Conservation (phyloP, 257 asterid species). For the Solanum boliviense region DNA sequence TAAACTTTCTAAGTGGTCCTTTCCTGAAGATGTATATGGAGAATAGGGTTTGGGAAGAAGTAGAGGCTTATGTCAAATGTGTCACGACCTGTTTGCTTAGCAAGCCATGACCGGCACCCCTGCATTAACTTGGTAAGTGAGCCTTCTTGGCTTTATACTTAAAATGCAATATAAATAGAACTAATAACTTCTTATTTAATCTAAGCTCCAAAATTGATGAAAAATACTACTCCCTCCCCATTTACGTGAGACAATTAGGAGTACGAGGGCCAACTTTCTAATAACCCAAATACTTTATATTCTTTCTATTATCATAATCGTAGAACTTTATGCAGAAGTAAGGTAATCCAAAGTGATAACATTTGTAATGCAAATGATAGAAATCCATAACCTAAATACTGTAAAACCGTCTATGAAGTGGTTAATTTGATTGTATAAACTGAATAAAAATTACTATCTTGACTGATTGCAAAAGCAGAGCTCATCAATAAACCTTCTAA, state of each 20-base stretch:
- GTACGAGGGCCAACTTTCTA: background rate
- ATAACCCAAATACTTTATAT: background rate
- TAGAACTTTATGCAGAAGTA: background rate
- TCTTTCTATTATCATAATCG: background rate
- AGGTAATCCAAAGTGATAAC: background rate
- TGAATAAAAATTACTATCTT: background rate
- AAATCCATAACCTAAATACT: background rate
- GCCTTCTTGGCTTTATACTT: background rate
- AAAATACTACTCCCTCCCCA: background rate
- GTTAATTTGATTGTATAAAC: background rate
- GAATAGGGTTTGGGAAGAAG: background rate
- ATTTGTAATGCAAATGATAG: background rate
- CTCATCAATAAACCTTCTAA: background rate
- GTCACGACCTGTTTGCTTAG: background rate
- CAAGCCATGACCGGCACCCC: background rate
- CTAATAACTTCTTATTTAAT: background rate
- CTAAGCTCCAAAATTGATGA: background rate
- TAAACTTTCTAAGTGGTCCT: background rate
- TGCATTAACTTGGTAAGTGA: background rate
- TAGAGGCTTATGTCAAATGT: background rate
- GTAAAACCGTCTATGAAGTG: background rate
- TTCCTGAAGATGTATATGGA: background rate
- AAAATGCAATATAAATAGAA: background rate
- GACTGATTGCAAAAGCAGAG: background rate
- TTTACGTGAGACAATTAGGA: background rate